Base-by-base conservation (phyloP, 352 stramenopile species). In the Hyphochytrium catenoides region DNA sequence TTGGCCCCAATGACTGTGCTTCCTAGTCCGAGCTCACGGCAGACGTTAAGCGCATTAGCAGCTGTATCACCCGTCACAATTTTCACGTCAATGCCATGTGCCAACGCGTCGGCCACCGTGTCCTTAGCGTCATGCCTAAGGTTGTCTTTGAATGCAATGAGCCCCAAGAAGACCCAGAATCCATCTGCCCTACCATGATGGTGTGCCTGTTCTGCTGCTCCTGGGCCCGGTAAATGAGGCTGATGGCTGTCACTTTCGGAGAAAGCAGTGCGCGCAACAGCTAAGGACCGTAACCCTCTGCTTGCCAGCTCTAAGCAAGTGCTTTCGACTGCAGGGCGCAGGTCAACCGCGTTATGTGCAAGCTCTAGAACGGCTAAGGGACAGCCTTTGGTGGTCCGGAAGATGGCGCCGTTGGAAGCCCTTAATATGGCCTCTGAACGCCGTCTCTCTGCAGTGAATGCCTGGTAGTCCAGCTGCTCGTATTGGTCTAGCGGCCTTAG, bases 21-120 rank as follows among this genome's bases (percentile, higher is more conserved):
- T 31, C 74, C 79, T 62, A 95, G 85, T 34, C 65, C 74, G 20
- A 97, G 56, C 49, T 74, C 58, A 17, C 66, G 71, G 41, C 73
- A 84, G 3, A 83, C 95, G 49, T 95, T 78, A 14, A 83, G 64
- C 5, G 82, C 86, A 50, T 95, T 94, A 17, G 76, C 62, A 9
- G 67, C 54, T 35, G 94, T 82, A 51, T 97, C 88, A 29, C 88
- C 88, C 0, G 88, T 97, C 43, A 95, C 76, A 72, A 95, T 93
- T 51, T 95, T 95, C 8, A 97, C 77, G n/a, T 49, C 59, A 39
- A 97, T 79, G 33, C 88, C 87, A 29, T 78, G 69, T 37, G 78
- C 47, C 35, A 90, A 61, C 17, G 85, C 69, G 8, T 67, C 64
- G 39, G 84, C 61, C 43, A 96, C 93, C 15, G 85, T 94, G 22